phyloP scores from a whole-genome alignment of 78 protist species.

The Tieghemostelium lacteum region DNA sequence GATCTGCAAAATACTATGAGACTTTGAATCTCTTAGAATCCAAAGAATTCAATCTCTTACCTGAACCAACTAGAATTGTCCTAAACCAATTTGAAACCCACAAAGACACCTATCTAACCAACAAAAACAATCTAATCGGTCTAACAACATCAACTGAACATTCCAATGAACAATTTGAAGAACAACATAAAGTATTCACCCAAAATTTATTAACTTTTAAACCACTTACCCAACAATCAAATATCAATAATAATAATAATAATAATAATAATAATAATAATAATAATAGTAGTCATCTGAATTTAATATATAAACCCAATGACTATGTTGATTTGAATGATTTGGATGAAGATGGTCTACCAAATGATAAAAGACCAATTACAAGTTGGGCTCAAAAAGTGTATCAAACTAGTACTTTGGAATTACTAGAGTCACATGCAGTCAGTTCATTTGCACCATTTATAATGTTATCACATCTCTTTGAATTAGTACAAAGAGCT shows the following conservation, averaged over 20 bases:
- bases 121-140: no score
- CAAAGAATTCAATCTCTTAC: background rate
- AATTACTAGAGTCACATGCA: slow-evolving; percentile 63
- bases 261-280: background rate
- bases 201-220: background rate
- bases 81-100: background rate
- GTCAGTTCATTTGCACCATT: slow-evolving; percentile 87
- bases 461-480: slow-evolving; percentile 41
- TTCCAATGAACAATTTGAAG: background rate
- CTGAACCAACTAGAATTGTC: background rate
- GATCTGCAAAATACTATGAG: slow-evolving; percentile 51
- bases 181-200: background rate
- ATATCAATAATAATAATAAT: background rate
- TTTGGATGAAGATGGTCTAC: slow-evolving; percentile 80
- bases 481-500: slow-evolving; percentile 3
- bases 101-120: background rate
- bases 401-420: slow-evolving; percentile 64
- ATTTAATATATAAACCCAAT: no score
- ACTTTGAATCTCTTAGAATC: background rate
- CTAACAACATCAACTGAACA: background rate
- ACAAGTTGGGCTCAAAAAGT: slow-evolving; percentile 61
- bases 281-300: no score
- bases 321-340: background rate
- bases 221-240: background rate
- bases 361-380: slow-evolving; percentile 62